Conservation (phyloP, 345 rosid species). For the Camelina neglecta region DNA sequence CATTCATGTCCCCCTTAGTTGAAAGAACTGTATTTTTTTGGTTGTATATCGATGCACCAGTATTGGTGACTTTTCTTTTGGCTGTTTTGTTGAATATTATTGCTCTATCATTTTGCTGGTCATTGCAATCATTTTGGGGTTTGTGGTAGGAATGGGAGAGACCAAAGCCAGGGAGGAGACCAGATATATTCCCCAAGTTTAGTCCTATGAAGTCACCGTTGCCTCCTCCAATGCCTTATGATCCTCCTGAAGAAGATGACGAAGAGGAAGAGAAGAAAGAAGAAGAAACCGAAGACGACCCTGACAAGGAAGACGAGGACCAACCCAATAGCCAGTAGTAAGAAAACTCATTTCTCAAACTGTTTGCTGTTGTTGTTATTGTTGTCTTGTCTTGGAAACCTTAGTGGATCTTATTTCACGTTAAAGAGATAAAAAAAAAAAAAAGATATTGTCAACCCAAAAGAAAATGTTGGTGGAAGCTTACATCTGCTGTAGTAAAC, state of each 20-base stretch:
- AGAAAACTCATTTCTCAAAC: background rate
- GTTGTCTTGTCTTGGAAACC: background rate
- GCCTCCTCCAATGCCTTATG: background rate
- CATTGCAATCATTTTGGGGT: background rate
- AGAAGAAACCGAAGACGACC: background rate
- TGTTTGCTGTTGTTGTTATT: background rate
- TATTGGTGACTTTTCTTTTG: no score
- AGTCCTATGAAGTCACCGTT: background rate
- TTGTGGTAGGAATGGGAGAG: background rate
- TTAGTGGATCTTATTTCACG: background rate
- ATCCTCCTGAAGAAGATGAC: background rate
- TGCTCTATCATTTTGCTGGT: background rate
- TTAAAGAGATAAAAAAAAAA: background rate
- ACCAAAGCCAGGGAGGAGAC: constrained; percentile 5
- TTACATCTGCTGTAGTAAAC: background rate
- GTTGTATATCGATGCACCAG: background rate
- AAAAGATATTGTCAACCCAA: background rate
- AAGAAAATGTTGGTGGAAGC: background rate
- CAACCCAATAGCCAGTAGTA: background rate
- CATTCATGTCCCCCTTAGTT: background rate
- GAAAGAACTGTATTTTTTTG: background rate
- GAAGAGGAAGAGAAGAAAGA: constrained; percentile 12
- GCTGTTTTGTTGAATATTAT: no score
- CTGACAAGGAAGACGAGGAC: background rate
- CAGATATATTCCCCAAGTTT: constrained; percentile 2